Conservation (phyloP, 805 yeast genomes). For the Torulaspora maleeae region DNA sequence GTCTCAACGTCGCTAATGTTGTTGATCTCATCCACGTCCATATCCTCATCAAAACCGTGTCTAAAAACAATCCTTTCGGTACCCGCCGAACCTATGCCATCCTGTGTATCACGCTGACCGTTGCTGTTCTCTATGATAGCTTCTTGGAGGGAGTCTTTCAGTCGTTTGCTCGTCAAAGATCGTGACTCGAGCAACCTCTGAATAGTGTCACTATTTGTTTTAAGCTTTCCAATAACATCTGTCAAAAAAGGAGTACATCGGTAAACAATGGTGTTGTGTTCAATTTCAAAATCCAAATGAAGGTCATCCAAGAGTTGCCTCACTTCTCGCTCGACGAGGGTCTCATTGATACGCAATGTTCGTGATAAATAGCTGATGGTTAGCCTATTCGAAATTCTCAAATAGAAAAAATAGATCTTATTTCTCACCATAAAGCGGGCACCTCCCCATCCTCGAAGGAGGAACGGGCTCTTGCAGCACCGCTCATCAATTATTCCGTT, state of each 20-base stretch:
- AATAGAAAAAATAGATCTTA: slow-evolving; percentile 30
- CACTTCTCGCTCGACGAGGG: slow-evolving; percentile 19
- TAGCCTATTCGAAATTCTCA: slow-evolving; percentile 25
- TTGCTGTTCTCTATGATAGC: slow-evolving; percentile 13
- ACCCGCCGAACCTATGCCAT: background rate
- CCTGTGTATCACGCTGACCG: background rate
- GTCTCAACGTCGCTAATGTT: slow-evolving; percentile 19
- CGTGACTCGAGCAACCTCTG: slow-evolving; percentile 6
- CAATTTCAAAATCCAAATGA: slow-evolving; percentile 22
- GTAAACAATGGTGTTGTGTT: slow-evolving; percentile 17
- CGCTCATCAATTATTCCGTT: slow-evolving; percentile 14
- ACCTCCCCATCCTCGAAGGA: slow-evolving; percentile 19
- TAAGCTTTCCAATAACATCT: slow-evolving; percentile 12
- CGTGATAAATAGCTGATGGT: slow-evolving; percentile 26
- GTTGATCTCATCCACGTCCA: slow-evolving; percentile 20
- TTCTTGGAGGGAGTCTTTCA: slow-evolving; percentile 15
- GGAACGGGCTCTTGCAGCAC: slow-evolving; percentile 19
- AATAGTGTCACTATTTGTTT: slow-evolving; percentile 9
- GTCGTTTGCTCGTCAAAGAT: slow-evolving; percentile 5
- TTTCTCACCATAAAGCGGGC: slow-evolving; percentile 23
- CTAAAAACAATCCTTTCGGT: background rate
- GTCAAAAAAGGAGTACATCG: slow-evolving; percentile 10
- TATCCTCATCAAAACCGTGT: slow-evolving; percentile 8
- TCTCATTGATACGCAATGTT: slow-evolving; percentile 19
- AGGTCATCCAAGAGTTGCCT: slow-evolving; percentile 16